A percentile compares a stretch with the other conserved stretches of the same genome.
These are phyloP conservation scores for Elaphomyces granulatus DNA, from an alignment of 495 filamentous ascomycete genomes.

Conservation along the genomic window DNA sequence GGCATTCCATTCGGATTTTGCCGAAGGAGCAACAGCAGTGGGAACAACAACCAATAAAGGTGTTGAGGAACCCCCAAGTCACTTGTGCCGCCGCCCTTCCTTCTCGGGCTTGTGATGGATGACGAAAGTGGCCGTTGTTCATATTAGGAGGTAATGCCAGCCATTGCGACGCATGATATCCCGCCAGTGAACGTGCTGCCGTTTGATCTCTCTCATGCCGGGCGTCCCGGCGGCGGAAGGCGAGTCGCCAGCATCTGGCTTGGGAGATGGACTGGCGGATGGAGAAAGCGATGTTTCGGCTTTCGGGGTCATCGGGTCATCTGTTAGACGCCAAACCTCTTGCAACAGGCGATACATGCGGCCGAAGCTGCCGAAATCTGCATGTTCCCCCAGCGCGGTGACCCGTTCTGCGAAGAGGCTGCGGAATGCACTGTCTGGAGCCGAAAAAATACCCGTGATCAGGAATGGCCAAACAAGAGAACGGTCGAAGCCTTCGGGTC, in stretches of 20 bases:
- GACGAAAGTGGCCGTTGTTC: no score
- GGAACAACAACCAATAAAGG: no score
- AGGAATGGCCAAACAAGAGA: constrained; percentile 88
- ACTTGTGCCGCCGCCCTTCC: no score
- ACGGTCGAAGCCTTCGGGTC: constrained; percentile 71
- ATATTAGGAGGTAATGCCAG: constrained; percentile 90
- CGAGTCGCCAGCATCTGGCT: constrained; percentile 12
- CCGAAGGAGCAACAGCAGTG: no score
- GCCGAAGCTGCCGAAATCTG: constrained; percentile 74
- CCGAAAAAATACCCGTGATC: constrained; percentile 63
- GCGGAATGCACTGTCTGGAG: constrained; percentile 57
- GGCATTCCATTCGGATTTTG: no score
- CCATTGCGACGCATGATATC: constrained; percentile 84
- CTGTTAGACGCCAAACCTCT: constrained; percentile 68
- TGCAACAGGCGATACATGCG: constrained; percentile 63
- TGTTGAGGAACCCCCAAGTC: no score
- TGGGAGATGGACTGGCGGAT: constrained; percentile 10
- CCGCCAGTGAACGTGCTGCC: constrained; percentile 73
- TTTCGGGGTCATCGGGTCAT: constrained; percentile 32
- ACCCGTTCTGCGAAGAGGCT: constrained; percentile 57
- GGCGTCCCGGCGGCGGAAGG: constrained; percentile 6
- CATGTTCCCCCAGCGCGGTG: constrained; percentile 54
- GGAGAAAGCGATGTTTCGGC: constrained; percentile 13
- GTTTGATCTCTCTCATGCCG: constrained; percentile 20
- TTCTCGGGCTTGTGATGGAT: no score